Base-by-base conservation (phyloP, 2,329 filamentous ascomycete species). In the Mollisiaceae sp. region DNA sequence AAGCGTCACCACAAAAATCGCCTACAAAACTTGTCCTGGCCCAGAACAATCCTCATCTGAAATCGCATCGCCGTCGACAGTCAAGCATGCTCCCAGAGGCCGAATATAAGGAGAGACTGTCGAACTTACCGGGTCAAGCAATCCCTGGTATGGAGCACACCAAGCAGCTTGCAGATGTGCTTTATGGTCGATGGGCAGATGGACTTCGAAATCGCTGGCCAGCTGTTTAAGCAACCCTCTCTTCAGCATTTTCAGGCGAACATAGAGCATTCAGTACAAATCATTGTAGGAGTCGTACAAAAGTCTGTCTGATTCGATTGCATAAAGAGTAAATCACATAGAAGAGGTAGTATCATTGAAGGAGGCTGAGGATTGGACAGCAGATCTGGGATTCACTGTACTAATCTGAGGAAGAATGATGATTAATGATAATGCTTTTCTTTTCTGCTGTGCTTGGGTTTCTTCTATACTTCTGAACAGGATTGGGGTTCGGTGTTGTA, bases 101-200 rank as follows among this genome's bases (percentile, higher is more conserved):
- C 59, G 85, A 85, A 70, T 77, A 69, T 62, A 85, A 80, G 72
- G 75, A 80, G 27, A 75, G 73, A 62, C 58, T 74, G 54, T 59
- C 60, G 74, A 83, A 84, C 70, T 78, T 89, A 70, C 87, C 86
- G 1, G 88, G 85, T 12, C 82, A 86, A 57, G 80, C 84, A 64
- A 47, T 71, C 18, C 85, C 88, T 1, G 94, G 93, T 1, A 94
- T 97, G 92, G 94, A 97, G 78, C 94, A 97, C 78, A 91, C 91
- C 70, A 92, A 93, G 75, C 88, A 97, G 76, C 83, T 98, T 43
- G 92, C 92, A 1, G 93, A 97, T 77, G 92, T 97, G 22, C 85
- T 99, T 22, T 98, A 97, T 79, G 88, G 89, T 18, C 87, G 94
- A 52, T 99, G 95, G 95, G 88, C 90, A 2, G 92, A 96, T 65